phyloP scores from a whole-genome alignment of 768 basidiomycete genomes.

The Tubosaeta sp. region DNA sequence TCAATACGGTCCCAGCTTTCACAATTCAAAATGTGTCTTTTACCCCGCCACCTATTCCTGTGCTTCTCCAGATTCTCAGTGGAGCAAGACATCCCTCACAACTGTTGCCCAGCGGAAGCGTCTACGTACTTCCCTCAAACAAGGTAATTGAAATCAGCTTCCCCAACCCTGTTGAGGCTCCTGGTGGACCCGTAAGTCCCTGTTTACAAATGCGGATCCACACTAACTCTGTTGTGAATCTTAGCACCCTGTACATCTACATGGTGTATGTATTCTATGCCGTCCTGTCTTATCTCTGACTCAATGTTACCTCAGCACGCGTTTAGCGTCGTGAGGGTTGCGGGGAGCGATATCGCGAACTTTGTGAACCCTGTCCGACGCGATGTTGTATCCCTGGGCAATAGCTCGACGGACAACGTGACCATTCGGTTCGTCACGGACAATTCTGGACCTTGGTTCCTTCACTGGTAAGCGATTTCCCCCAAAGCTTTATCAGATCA shows the following conservation, averaged over 20 bases:
- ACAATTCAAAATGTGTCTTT: slow-evolving; percentile 31
- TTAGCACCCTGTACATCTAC: slow-evolving; percentile 39
- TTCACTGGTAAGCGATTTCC: slow-evolving; percentile 34
- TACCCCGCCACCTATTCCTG: slow-evolving; percentile 41
- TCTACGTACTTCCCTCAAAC: slow-evolving; percentile 44
- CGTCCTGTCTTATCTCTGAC: background rate
- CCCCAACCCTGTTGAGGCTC: slow-evolving; percentile 27
- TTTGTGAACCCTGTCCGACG: slow-evolving; percentile 35
- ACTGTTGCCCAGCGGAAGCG: slow-evolving; percentile 46
- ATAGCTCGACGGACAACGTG: slow-evolving; percentile 36
- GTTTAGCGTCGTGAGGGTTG: slow-evolving; percentile 35
- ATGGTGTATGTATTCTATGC: slow-evolving; percentile 31
- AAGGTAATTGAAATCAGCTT: slow-evolving; percentile 45
- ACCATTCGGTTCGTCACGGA: slow-evolving; percentile 60
- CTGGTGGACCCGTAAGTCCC: slow-evolving; percentile 30
- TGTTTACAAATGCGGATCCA: background rate
- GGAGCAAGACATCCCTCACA: slow-evolving; percentile 43
- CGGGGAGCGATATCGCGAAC: slow-evolving; percentile 29
- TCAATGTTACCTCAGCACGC: slow-evolving; percentile 22
- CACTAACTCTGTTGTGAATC: background rate
- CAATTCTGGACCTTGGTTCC: slow-evolving; percentile 62
- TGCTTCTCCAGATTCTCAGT: slow-evolving; percentile 56
- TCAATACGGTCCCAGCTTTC: slow-evolving; percentile 5
- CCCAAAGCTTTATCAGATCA: background rate
- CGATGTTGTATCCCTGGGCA: slow-evolving; percentile 30